Conservation (phyloP, 2,329 filamentous ascomycete species). For the Domatiomyces globalis region DNA sequence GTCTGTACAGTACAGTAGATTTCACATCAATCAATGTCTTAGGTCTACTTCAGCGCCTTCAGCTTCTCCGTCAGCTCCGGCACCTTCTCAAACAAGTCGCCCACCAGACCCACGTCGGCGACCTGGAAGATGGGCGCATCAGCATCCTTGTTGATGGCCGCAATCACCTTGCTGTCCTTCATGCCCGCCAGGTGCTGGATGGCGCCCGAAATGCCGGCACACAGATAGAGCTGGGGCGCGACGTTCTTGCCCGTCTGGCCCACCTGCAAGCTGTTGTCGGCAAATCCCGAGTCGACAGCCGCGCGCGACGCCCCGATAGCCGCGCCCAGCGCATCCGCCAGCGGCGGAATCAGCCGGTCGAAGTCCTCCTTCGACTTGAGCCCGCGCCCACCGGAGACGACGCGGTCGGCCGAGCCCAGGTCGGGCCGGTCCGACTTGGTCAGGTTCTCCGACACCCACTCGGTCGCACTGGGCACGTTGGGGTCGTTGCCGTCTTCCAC, state of each 20-base stretch:
- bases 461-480: conserved; percentile 55
- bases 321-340: conserved; percentile 86
- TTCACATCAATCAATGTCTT: no score
- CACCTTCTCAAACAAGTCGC: conserved; percentile 89
- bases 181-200: conserved; percentile 98
- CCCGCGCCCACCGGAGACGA: conserved; percentile 86
- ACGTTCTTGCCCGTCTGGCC: conserved; percentile 99
- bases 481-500: conserved; percentile 75
- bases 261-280: conserved; percentile 95
- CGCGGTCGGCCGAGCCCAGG: conserved; percentile 70
- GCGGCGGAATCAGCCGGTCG: conserved; percentile 76
- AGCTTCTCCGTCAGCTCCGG: conserved; percentile 94
- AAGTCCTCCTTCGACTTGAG: conserved; percentile 98
- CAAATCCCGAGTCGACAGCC: conserved; percentile 92
- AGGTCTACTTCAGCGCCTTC: conserved; percentile 35
- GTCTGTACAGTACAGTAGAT: no score
- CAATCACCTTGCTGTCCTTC: conserved; percentile 99
- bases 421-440: conserved; percentile 90
- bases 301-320: conserved; percentile 90
- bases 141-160: conserved; percentile 92
- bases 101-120: conserved; percentile 87
- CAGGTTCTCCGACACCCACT: conserved; percentile 91
- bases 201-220: conserved; percentile 87
- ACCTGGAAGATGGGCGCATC: conserved; percentile 98
- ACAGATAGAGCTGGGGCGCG: conserved; percentile 86